Evolutionary conservation across 805 yeast genomes (phyloP), one percentile per base, ranked within the genome.

Genomic region (Pichia paraexigua): DNA sequence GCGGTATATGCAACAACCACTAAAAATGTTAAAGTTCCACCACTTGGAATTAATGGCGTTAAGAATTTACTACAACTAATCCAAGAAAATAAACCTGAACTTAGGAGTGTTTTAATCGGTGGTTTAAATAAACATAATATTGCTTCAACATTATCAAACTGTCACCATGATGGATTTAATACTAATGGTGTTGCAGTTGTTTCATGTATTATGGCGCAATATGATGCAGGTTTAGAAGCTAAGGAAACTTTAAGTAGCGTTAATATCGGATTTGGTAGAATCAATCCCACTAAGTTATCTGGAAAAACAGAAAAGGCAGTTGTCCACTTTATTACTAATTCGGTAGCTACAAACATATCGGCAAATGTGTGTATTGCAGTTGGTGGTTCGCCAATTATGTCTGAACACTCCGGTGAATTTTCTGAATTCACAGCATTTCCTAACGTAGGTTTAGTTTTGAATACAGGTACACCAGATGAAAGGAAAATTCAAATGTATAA

Each of bases 311-410:
- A n/a, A 10, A 18, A 25, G 8, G 95, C 96, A 0, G 66, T 90
- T 57, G 82, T 88, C 9, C 97, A 91, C 61, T 95, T 90, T 60
- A 83, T 91, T 53, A 90, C 96, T 21, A 90, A 90, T 62, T 77
- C 76, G 51, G 97, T 91, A n/a, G 96, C 87, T 27, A 87, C 87
- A 61, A 86, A 87, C 64, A 81, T 87, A 62, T 84, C 90, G 52
- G 97, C 97, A 7, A 90, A 90, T 61, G 87, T 87, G 8, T 80
- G 94, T 0, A 70, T 91, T 51, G 89, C 97, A 0, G 68, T 85
- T 20, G 95, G 95, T 5, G 94, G 85, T 0, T 83, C 95, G 2
- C 97, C 97, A 1, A 81, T 87, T 20, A 90, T 90, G 97, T 83
- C 94, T 20, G 95, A 87, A 60, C 72, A 81, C 39, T 60, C 71